phyloP scores from a whole-genome alignment of 371 early-diverging fungal species.

The Antonospora locustae region DNA sequence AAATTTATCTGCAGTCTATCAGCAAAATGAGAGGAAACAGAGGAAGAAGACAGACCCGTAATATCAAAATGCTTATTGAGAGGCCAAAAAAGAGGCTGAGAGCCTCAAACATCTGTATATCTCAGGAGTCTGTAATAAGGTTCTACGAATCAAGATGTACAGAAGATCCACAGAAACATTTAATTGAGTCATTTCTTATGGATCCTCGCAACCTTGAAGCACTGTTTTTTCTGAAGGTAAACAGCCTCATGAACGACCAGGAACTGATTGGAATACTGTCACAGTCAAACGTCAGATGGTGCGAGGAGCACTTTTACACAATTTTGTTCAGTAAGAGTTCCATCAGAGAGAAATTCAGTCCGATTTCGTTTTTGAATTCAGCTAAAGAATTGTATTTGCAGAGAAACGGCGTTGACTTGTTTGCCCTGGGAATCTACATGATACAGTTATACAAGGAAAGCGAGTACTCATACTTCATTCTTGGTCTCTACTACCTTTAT shows the following conservation, averaged over 20 bases:
- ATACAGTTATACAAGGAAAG: slow-evolving; percentile 7
- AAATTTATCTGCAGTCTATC: slow-evolving; percentile 11
- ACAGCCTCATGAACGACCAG: slow-evolving; percentile 2
- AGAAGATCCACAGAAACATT: slow-evolving; percentile 12
- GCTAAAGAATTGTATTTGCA: slow-evolving; percentile 8
- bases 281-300: background rate
- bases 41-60: background rate
- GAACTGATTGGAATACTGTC: slow-evolving; percentile 7
- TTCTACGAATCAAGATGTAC: slow-evolving; percentile 16
- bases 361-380: slow-evolving; percentile 7
- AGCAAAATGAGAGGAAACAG: background rate
- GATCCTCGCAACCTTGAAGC: slow-evolving; percentile 22
- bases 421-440: slow-evolving; percentile 12
- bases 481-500: slow-evolving; percentile 32
- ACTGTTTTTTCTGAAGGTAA: slow-evolving; percentile 13
- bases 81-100: background rate
- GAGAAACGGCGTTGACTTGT: slow-evolving; percentile 1
- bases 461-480: slow-evolving; percentile 12
- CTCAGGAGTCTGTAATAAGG: slow-evolving; percentile 8
- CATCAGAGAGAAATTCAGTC: slow-evolving; percentile 2
- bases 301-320: slow-evolving; percentile 1
- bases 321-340: background rate
- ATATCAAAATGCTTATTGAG: background rate
- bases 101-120: background rate
- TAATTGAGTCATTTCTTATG: slow-evolving; percentile 12